Base-by-base conservation (phyloP, 352 stramenopile species). In the Phytophthora citrophthora region DNA sequence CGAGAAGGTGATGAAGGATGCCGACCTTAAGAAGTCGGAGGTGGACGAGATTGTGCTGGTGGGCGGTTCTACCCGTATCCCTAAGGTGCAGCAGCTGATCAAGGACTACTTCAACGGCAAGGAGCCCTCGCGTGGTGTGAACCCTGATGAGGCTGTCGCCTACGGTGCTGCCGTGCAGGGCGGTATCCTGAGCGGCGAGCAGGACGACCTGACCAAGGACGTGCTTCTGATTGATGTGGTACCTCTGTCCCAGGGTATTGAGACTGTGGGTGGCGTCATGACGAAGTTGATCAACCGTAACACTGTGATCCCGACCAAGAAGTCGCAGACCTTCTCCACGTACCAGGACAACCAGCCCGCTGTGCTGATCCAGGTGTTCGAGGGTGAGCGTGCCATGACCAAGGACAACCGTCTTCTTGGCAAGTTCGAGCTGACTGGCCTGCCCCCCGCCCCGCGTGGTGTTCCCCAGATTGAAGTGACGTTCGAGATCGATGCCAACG, bases 401-500 rank as follows among this genome's bases (percentile, higher is more conserved):
- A 99, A 99, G 83, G 96, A 99, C 86, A 99, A 99, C 89, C 96
- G 98, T 80, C 74, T 98, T 45, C 88, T 99, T 54, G 98, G 98
- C 83, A 98, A 99, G 83, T 99, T 99, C 73, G 97, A 99, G 72
- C 88, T 99, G 9, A 98, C 84, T 38, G 97, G 97, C 62, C 96
- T 99, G 68, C 97, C 97, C 32, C 97, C 97, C 64, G 97, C 96
- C 50, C 97, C 97, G 45, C 96, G 97, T 86, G 98, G 98, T 65
- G 95, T 99, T 34, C 97, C 97, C 24, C 96, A 99, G 84, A 99
- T 99, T 79, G 97, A 99, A 68, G 97, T 99, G 39, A 97, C 94
- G 45, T 99, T 99, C 65, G 97, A 99, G 73, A 94, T 99, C 55
- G 98, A 99, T 76, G 97, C 97, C 68, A 99, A 99, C 79, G 97